Evolutionary conservation across 345 rosid species (phyloP).

Genomic region (Microthlaspi erraticum): DNA sequence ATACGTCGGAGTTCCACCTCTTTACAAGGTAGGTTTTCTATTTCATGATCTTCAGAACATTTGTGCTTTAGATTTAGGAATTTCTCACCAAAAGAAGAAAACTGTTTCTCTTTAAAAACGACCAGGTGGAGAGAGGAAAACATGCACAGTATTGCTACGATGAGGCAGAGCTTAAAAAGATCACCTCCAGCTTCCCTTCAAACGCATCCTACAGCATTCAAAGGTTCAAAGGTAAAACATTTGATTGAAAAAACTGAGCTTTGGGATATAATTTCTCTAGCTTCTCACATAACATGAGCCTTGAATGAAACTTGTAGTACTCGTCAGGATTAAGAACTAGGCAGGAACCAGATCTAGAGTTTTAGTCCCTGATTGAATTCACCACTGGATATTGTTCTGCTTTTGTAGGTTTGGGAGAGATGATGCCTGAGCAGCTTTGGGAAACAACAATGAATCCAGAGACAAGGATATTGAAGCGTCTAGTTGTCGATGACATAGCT

Average conservation of each 20-base stretch:
- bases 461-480: constrained; percentile 75
- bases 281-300: constrained; percentile 8
- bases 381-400: background rate
- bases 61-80: constrained; percentile 22
- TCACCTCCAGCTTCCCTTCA: constrained; percentile 63
- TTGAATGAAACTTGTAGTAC: background rate
- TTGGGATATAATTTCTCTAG: constrained; percentile 3
- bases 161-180: constrained; percentile 72
- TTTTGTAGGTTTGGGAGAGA: constrained; percentile 89
- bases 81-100: background rate
- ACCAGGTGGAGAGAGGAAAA: constrained; percentile 93
- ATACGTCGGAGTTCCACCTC: constrained; percentile 98
- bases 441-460: constrained; percentile 97
- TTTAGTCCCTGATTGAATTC: background rate
- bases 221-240: constrained; percentile 95
- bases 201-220: constrained; percentile 92
- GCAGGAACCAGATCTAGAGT: constrained; percentile 10
- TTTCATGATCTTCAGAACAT: constrained; percentile 23
- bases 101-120: constrained; percentile 34
- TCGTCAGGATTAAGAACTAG: constrained; percentile 16
- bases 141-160: constrained; percentile 78
- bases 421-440: constrained; percentile 99
- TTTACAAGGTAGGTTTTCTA: constrained; percentile 70
- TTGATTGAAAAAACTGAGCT: background rate
- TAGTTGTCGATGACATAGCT: constrained; percentile 81